Conservation (phyloP, 2,329 filamentous ascomycete species). For the Exophiala calicioides region DNA sequence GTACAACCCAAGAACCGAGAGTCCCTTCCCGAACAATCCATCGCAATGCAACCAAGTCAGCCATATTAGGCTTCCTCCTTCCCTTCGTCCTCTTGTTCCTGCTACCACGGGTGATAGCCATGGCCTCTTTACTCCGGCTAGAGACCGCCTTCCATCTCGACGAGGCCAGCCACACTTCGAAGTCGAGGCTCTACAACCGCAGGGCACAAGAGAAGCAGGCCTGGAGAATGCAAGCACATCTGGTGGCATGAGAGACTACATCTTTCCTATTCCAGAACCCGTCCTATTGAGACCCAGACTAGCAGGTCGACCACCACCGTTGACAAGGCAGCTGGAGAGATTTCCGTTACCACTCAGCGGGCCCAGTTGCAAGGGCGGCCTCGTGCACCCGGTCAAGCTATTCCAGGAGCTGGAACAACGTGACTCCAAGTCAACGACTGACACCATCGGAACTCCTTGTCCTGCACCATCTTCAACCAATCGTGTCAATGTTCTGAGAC, state of each 20-base stretch:
- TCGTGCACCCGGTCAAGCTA: slow-evolving; percentile 24
- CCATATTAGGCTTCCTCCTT: not conserved
- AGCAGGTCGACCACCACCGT: slow-evolving; percentile 26
- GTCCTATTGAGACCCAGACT: slow-evolving; percentile 26
- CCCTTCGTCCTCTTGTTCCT: slow-evolving; percentile 1
- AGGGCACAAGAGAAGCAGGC: slow-evolving; percentile 1
- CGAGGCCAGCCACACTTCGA: not conserved
- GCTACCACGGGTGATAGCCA: slow-evolving; percentile 8
- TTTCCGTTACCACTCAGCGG: slow-evolving; percentile 20
- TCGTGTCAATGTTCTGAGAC: not conserved
- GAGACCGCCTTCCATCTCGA: slow-evolving; percentile 4
- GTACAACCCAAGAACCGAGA: slow-evolving; percentile 26
- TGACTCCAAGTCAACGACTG: slow-evolving; percentile 6
- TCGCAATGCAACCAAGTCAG: not conserved
- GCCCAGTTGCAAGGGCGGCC: slow-evolving; percentile 14
- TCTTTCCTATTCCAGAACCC: slow-evolving; percentile 29
- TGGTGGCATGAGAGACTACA: slow-evolving; percentile 22
- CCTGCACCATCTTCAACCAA: slow-evolving; percentile 4
- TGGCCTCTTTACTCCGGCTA: slow-evolving; percentile 24
- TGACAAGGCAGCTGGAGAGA: slow-evolving; percentile 25
- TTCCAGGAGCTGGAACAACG: slow-evolving; percentile 22
- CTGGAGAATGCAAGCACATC: slow-evolving; percentile 9
- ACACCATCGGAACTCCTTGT: slow-evolving; percentile 15
- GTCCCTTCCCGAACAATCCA: slow-evolving; percentile 23
- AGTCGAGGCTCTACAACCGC: not conserved